Evolutionary conservation across 768 basidiomycete species (phyloP).

Genomic region (Filobasidium floriforme): DNA sequence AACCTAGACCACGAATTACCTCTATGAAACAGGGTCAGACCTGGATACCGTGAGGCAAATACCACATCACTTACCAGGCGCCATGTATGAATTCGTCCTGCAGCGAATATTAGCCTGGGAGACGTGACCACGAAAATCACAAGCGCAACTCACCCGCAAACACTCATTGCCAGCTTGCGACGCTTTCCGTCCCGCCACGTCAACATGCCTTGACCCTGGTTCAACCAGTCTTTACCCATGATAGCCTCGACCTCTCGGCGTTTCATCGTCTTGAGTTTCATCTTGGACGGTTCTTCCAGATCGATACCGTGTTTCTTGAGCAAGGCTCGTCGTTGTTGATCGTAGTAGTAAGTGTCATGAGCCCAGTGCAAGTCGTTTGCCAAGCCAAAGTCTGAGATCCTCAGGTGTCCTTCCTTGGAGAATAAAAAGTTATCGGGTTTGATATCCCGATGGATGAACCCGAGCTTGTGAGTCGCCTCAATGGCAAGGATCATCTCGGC

Average conservation of each 20-base stretch:
- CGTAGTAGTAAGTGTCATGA: conserved; percentile 89
- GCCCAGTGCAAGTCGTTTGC: conserved; percentile 89
- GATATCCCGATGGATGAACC: conserved; percentile 97
- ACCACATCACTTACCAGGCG: conserved; percentile 19
- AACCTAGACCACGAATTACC: conserved; percentile 55
- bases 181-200: conserved; percentile 94
- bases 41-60: conserved; percentile 64
- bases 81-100: conserved; percentile 45
- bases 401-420: conserved; percentile 85
- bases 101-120: conserved; percentile 6
- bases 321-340: conserved; percentile 80
- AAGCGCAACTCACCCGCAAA: conserved; percentile 39
- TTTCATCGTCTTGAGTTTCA: conserved; percentile 69
- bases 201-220: conserved; percentile 71
- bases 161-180: conserved; percentile 61
- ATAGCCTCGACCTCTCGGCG: conserved; percentile 72
- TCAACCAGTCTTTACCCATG: conserved; percentile 60
- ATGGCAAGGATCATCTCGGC: conserved; percentile 97
- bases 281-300: conserved; percentile 74
- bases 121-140: neutral
- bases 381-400: conserved; percentile 89
- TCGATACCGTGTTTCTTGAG: conserved; percentile 91
- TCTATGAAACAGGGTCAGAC: conserved; percentile 44
- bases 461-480: conserved; percentile 83
- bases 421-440: conserved; percentile 91